Conservation (phyloP, 2,329 filamentous ascomycete genomes). For the Periconia macrospinosa region DNA sequence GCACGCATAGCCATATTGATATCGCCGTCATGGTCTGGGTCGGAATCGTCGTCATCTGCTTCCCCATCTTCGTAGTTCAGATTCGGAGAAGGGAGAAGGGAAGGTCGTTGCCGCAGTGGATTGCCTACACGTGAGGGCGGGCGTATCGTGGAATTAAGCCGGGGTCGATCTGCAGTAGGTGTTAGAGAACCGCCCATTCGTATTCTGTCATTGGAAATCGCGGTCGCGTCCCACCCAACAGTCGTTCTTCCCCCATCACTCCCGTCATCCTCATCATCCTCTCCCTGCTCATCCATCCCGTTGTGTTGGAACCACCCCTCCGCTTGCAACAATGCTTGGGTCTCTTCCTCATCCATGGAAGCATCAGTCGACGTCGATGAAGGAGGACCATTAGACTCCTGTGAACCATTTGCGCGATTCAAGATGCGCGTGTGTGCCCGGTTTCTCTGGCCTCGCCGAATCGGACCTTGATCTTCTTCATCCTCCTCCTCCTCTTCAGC, state of each 20-base stretch:
- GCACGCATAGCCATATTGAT: constrained; percentile 34
- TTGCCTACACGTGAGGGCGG: constrained; percentile 43
- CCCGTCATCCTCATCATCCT: constrained; percentile 36
- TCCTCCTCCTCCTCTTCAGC: constrained; percentile 37
- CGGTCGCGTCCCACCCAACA: constrained; percentile 49
- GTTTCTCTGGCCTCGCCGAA: constrained; percentile 36
- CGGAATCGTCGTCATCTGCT: constrained; percentile 47
- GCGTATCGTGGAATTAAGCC: constrained; percentile 43
- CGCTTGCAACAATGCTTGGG: constrained; percentile 37
- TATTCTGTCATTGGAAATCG: constrained; percentile 49
- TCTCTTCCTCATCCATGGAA: constrained; percentile 42
- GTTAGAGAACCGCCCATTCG: constrained; percentile 51
- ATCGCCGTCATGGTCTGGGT: constrained; percentile 41
- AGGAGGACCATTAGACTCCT: constrained; percentile 29
- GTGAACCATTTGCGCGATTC: constrained; percentile 38
- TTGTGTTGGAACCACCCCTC: constrained; percentile 44
- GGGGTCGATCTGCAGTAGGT: constrained; percentile 50
- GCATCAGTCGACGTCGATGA: constrained; percentile 40
- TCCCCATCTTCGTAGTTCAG: constrained; percentile 45
- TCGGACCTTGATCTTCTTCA: constrained; percentile 39
- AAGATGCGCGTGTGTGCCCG: constrained; percentile 31
- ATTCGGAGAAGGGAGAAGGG: constrained; percentile 37
- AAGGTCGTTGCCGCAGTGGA: constrained; percentile 41
- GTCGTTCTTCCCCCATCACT: constrained; percentile 49
- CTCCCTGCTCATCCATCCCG: constrained; percentile 40